Base-by-base conservation (phyloP, 768 basidiomycete species). In the Tephrocybe sp. region DNA sequence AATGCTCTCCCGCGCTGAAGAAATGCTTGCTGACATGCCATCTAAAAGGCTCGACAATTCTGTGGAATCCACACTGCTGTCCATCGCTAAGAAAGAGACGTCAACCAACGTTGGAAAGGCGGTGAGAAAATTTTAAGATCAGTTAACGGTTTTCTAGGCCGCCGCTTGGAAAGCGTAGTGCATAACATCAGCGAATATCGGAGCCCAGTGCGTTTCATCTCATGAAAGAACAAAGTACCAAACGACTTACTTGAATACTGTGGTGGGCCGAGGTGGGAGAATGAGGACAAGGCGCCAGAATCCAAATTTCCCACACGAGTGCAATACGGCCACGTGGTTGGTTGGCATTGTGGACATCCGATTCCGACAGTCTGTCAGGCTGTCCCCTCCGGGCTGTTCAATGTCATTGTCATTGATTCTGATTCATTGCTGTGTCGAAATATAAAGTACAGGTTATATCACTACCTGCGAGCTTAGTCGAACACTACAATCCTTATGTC, bases 121-220 rank as follows among this genome's bases (percentile, higher is more conserved):
- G 12, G 16, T 12, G 21, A 27, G 28, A 9, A 16, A 24, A 28
- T 16, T 5, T 22, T 8, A 27, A 16, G 9, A 41, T 63, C 53
- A 53, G 62, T 61, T 54, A 64, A 66, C 65, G 65, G 65, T 55
- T 66, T 66, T 65, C 64, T 65, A 66, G 52, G 64, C 65, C 64
- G 65, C 65, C 65, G 60, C 64, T 64, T 54, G 18, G 16, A 28
- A 57, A 67, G 63, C 60, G 64, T 65, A 64, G 54, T 63, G 66
- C 66, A 37, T 63, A 31, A 30, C 66, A 64, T 60, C 66, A 58
- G 37, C 47, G 42, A 47, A 49, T 43, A 50, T 62, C 78, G 77
- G 78, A 79, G 79, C 79, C 79, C 79, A 81, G 79, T 79, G 79
- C 79, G 59, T 71, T 79, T 81, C 78, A 72, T 81, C 78, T 49